Evolutionary conservation across 805 yeast genomes (phyloP).

Genomic region (Monosporozyma solicola): DNA sequence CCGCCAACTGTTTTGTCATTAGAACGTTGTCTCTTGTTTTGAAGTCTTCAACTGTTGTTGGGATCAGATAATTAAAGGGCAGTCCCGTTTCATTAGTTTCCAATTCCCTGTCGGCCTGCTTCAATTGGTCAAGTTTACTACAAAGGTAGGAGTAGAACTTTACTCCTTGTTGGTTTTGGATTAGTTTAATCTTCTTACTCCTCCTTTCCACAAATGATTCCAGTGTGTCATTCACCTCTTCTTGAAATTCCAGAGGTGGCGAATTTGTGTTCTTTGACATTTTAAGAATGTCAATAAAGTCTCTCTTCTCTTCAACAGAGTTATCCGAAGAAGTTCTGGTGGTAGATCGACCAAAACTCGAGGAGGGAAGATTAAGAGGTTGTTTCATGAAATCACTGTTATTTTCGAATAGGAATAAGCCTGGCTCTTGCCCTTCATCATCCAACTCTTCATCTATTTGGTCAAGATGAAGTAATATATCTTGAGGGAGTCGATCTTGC

Average conservation of each 20-base stretch:
- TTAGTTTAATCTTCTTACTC: not conserved
- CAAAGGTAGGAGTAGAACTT: constrained; percentile 24
- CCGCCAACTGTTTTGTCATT: constrained; percentile 20
- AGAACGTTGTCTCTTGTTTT: not conserved
- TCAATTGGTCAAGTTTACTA: constrained; percentile 13
- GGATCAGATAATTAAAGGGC: constrained; percentile 23
- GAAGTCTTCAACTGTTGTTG: constrained; percentile 12
- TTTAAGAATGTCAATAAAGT: constrained; percentile 2
- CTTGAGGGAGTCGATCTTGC: not conserved
- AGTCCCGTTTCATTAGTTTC: constrained; percentile 8
- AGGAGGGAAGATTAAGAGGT: constrained; percentile 25
- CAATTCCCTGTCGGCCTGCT: constrained; percentile 4
- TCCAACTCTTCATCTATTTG: constrained; percentile 27
- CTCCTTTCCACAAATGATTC: not conserved
- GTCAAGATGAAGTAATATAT: constrained; percentile 18
- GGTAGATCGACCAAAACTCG: constrained; percentile 22
- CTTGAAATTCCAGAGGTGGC: not conserved
- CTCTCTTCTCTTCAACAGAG: constrained; percentile 8
- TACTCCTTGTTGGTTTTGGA: constrained; percentile 14
- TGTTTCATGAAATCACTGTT: constrained; percentile 10
- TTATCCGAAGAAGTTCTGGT: constrained; percentile 15
- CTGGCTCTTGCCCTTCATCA: constrained; percentile 7
- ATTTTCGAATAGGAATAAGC: not conserved
- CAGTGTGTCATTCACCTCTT: not conserved
- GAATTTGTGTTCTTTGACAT: not conserved